Conservation (phyloP, 2,329 filamentous ascomycete genomes). For the Curvularia sp. region DNA sequence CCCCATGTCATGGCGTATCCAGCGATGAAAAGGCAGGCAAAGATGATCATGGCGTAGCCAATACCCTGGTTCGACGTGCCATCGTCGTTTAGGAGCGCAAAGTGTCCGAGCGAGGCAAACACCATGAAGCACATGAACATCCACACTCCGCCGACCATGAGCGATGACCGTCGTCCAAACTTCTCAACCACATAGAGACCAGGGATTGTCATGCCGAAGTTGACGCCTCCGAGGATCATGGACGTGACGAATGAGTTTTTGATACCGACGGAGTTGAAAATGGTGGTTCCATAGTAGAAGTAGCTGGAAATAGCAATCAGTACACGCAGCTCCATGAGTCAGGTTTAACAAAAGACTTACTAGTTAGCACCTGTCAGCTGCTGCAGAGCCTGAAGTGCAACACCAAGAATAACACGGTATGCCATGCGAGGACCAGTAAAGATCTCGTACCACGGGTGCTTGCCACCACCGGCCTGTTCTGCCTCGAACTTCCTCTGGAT, state of each 20-base stretch:
- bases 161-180: slow-evolving; percentile 54
- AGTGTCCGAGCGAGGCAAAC: slow-evolving; percentile 57
- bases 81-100: slow-evolving; percentile 46
- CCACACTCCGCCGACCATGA: slow-evolving; percentile 56
- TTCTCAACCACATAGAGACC: slow-evolving; percentile 58
- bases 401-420: slow-evolving; percentile 68
- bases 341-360: slow-evolving; percentile 54
- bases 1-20: slow-evolving; percentile 74
- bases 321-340: not conserved
- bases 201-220: slow-evolving; percentile 57
- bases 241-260: slow-evolving; percentile 55
- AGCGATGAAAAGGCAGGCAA: slow-evolving; percentile 72
- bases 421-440: slow-evolving; percentile 71
- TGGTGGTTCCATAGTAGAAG: slow-evolving; percentile 62
- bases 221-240: slow-evolving; percentile 58
- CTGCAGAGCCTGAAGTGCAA: slow-evolving; percentile 69
- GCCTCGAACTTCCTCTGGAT: slow-evolving; percentile 64
- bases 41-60: slow-evolving; percentile 69
- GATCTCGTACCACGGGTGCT: slow-evolving; percentile 62
- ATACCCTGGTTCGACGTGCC: slow-evolving; percentile 51
- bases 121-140: slow-evolving; percentile 67
- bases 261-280: slow-evolving; percentile 53
- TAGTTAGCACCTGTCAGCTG: slow-evolving; percentile 74
- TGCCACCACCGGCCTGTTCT: slow-evolving; percentile 52
- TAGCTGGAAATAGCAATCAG: slow-evolving; percentile 47